phyloP scores from a whole-genome alignment of 2,329 filamentous ascomycete species.

The Leptographium galeiforme region DNA sequence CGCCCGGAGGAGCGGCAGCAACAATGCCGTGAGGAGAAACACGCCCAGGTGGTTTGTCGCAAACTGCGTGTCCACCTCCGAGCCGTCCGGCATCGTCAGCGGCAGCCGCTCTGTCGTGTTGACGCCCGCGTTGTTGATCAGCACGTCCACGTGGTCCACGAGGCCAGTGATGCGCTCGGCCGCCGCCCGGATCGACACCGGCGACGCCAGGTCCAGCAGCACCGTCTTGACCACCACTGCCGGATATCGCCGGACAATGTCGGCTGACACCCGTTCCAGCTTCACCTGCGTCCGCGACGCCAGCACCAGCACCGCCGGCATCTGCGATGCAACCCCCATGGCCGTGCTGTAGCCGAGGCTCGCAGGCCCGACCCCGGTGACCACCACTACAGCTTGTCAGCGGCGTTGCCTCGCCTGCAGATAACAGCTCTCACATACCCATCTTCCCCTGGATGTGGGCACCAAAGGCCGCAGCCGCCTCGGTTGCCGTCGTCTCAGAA shows the following conservation, averaged over 20 bases:
- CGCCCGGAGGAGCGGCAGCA: constrained; percentile 26
- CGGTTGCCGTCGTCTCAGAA: constrained; percentile 10
- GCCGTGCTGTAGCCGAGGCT: constrained; percentile 28
- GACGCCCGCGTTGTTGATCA: constrained; percentile 30
- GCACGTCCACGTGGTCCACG: constrained; percentile 21
- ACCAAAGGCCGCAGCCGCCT: constrained; percentile 9
- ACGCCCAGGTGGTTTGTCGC: constrained; percentile 31
- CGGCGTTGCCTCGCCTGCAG: too few relatives aligned
- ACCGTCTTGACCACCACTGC: constrained; percentile 15
- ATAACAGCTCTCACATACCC: background rate
- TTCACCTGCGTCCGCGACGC: constrained; percentile 30
- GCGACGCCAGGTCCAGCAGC: constrained; percentile 20
- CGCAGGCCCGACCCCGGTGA: constrained; percentile 27
- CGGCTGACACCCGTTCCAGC: constrained; percentile 24
- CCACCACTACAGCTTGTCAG: constrained; percentile 3
- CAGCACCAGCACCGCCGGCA: constrained; percentile 26
- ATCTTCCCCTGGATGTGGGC: constrained; percentile 8
- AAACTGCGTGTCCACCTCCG: constrained; percentile 13
- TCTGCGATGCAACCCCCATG: constrained; percentile 29
- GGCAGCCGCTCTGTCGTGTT: constrained; percentile 19
- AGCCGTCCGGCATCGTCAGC: constrained; percentile 18
- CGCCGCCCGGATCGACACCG: constrained; percentile 20
- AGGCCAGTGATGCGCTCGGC: constrained; percentile 17
- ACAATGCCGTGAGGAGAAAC: constrained; percentile 31
- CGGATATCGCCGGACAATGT: constrained; percentile 17